These are phyloP conservation scores for Emergomyces africanus DNA, from an alignment of 2,329 filamentous ascomycete species.

Conservation along the genomic window DNA sequence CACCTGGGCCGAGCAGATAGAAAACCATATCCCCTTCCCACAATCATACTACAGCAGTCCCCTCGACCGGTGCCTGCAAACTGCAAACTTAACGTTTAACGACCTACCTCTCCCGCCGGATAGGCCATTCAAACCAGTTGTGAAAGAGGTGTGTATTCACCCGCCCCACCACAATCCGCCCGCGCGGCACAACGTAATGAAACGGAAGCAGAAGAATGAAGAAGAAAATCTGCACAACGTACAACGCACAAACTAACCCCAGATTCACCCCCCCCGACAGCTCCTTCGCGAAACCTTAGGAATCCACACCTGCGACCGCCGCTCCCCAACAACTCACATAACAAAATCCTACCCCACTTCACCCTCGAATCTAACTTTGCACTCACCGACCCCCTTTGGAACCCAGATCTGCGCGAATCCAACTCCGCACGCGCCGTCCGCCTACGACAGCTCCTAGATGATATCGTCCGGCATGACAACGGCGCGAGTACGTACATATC, in stretches of 20 bases:
- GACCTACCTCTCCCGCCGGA: slow-evolving; percentile 34
- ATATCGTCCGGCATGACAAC: slow-evolving; percentile 38
- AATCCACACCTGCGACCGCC: slow-evolving; percentile 49
- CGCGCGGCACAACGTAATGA: not conserved
- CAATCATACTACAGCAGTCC: slow-evolving; percentile 46
- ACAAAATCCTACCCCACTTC: slow-evolving; percentile 34
- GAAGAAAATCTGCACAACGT: not conserved
- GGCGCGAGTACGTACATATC: slow-evolving; percentile 34
- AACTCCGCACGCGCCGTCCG: slow-evolving; percentile 36
- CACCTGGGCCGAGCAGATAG: slow-evolving; percentile 39
- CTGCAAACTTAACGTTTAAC: slow-evolving; percentile 42
- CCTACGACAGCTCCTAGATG: slow-evolving; percentile 35
- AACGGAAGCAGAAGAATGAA: too few relatives aligned
- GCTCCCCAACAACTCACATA: slow-evolving; percentile 39
- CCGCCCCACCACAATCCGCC: not conserved
- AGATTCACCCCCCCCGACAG: slow-evolving; percentile 15
- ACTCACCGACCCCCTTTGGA: slow-evolving; percentile 44
- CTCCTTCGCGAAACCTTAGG: slow-evolving; percentile 47
- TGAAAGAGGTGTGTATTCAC: slow-evolving; percentile 39
- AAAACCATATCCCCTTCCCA: slow-evolving; percentile 38
- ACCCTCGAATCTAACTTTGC: slow-evolving; percentile 41
- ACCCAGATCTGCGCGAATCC: slow-evolving; percentile 36
- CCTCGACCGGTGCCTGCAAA: slow-evolving; percentile 45
- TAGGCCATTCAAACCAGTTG: slow-evolving; percentile 38
- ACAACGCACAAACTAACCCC: not conserved